phyloP scores from a whole-genome alignment of 257 asterid genomes.

The Henckelia pumila region DNA sequence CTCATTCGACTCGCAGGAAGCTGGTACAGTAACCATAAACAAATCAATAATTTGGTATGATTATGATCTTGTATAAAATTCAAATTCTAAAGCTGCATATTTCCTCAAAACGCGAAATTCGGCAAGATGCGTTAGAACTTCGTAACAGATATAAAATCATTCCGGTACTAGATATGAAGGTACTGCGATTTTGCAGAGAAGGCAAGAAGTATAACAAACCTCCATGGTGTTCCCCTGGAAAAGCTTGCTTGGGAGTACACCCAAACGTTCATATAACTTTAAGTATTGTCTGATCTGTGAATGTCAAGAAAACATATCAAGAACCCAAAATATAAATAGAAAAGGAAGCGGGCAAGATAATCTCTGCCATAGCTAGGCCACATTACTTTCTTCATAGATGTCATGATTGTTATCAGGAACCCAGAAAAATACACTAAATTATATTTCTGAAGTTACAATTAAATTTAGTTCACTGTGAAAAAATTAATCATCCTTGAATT shows the following conservation, averaged over 20 bases:
- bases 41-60: not conserved
- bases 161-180: not conserved
- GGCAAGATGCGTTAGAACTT: not conserved
- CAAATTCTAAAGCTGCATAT: not conserved
- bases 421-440: not conserved
- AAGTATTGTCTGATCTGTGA: constrained; percentile 80
- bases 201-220: constrained; percentile 41
- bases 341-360: not conserved
- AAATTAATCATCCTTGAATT: constrained; percentile 1
- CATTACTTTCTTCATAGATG: not conserved
- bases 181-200: constrained; percentile 5
- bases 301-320: constrained; percentile 9
- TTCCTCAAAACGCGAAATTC: not conserved
- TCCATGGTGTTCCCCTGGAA: constrained; percentile 66
- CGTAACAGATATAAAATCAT: not conserved
- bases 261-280: constrained; percentile 53
- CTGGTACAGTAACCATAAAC: not conserved
- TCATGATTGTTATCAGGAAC: not conserved
- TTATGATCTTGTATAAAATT: not conserved
- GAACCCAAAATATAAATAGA: not conserved
- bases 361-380: not conserved
- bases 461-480: not conserved
- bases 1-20: not conserved
- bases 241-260: constrained; percentile 80
- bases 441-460: constrained; percentile 5